Conservation (phyloP, 805 yeast species). For the Clavispora santaluciae region DNA sequence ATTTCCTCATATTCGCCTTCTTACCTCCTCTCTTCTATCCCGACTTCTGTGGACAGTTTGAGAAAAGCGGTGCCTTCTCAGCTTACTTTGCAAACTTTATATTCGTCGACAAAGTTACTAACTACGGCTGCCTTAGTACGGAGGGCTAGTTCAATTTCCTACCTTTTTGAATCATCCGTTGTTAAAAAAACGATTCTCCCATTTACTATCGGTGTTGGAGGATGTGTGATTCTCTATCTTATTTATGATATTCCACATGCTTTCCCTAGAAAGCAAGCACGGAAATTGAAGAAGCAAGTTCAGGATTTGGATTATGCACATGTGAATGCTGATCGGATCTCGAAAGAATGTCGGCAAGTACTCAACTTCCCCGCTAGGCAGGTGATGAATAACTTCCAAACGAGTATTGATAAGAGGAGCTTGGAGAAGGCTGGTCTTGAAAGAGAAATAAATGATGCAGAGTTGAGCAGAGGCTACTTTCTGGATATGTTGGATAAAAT, state of each 20-base stretch:
- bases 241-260: slow-evolving; percentile 84
- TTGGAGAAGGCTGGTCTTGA: slow-evolving; percentile 54
- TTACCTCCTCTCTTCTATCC: slow-evolving; percentile 24
- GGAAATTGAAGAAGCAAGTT: slow-evolving; percentile 61
- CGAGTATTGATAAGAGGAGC: slow-evolving; percentile 56
- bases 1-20: slow-evolving; percentile 31
- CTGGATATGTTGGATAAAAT: slow-evolving; percentile 43
- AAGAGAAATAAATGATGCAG: slow-evolving; percentile 49
- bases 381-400: slow-evolving; percentile 65
- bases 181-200: slow-evolving; percentile 53
- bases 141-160: slow-evolving; percentile 31
- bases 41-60: slow-evolving; percentile 26
- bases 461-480: slow-evolving; percentile 53
- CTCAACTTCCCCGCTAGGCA: slow-evolving; percentile 79
- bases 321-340: slow-evolving; percentile 67
- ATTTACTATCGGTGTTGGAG: slow-evolving; percentile 42
- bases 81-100: slow-evolving; percentile 36
- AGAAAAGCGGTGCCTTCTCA: slow-evolving; percentile 32
- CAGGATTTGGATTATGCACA: slow-evolving; percentile 72
- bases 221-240: slow-evolving; percentile 56
- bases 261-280: slow-evolving; percentile 75
- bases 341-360: slow-evolving; percentile 79
- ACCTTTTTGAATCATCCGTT: slow-evolving; percentile 33
- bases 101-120: slow-evolving; percentile 35
- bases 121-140: slow-evolving; percentile 40